phyloP scores from a whole-genome alignment of 345 rosid genomes.

The Eucalyptus leucophloia region DNA sequence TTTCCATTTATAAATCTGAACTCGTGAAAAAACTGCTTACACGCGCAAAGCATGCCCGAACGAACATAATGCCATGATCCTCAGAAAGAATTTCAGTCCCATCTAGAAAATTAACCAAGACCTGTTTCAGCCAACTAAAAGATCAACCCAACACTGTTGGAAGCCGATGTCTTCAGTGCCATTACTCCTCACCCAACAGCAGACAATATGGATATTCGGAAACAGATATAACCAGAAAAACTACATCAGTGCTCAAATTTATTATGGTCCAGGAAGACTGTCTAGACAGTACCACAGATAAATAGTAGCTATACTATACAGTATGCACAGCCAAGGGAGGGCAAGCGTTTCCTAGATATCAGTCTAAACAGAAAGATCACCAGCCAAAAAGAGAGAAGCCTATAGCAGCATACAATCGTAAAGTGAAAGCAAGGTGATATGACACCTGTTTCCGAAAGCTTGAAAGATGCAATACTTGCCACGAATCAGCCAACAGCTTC shows the following conservation, averaged over 20 bases:
- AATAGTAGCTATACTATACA: background rate
- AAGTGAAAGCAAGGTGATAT: background rate
- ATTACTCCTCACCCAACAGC: background rate
- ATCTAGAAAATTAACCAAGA: background rate
- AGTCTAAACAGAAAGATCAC: background rate
- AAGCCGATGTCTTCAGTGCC: background rate
- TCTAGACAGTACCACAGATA: background rate
- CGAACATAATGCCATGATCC: background rate
- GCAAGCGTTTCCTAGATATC: background rate
- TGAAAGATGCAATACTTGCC: background rate
- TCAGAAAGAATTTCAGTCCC: background rate
- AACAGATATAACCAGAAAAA: background rate
- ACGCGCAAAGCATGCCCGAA: background rate
- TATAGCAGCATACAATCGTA: background rate
- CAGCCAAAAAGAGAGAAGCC: background rate
- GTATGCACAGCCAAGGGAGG: background rate
- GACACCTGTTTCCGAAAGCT: background rate
- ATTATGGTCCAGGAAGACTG: background rate
- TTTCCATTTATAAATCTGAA: background rate
- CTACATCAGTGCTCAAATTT: background rate
- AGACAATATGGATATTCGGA: background rate
- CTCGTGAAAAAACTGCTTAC: background rate
- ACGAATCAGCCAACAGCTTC: background rate
- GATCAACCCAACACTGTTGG: background rate
- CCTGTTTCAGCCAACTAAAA: background rate